Conservation (phyloP, 2,329 filamentous ascomycete genomes). For the Curvularia spicifera region DNA sequence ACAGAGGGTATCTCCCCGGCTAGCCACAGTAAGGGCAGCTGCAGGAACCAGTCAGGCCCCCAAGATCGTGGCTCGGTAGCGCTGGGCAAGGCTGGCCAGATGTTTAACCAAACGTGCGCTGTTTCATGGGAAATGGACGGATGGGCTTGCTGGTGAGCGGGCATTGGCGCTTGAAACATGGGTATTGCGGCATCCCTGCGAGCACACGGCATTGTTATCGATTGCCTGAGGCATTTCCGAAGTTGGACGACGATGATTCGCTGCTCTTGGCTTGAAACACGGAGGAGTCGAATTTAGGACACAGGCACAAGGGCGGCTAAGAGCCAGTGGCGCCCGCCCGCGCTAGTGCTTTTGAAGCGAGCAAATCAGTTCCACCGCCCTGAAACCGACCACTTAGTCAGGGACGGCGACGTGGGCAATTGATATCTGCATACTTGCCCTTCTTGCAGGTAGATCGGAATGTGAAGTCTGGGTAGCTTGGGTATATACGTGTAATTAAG, state of each 20-base stretch:
- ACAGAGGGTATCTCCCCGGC: slow-evolving; percentile 21
- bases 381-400: slow-evolving; percentile 20
- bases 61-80: slow-evolving; percentile 18
- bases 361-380: slow-evolving; percentile 9
- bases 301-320: slow-evolving; percentile 17
- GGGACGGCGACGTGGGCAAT: neutral
- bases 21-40: slow-evolving; percentile 27
- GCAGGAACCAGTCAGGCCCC: slow-evolving; percentile 26
- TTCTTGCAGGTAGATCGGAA: neutral
- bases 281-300: slow-evolving; percentile 19
- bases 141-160: slow-evolving; percentile 22
- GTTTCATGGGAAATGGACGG: slow-evolving; percentile 43
- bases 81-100: slow-evolving; percentile 22
- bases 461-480: neutral
- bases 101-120: slow-evolving; percentile 31
- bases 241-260: slow-evolving; percentile 16
- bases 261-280: slow-evolving; percentile 26
- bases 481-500: neutral
- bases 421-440: neutral
- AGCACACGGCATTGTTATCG: slow-evolving; percentile 17
- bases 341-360: slow-evolving; percentile 21
- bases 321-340: slow-evolving; percentile 15
- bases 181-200: slow-evolving; percentile 20
- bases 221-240: slow-evolving; percentile 14
- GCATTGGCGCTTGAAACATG: slow-evolving; percentile 35